Percentiles rank a stretch among this genome's conserved stretches.
Conservation (phyloP, 257 asterid genomes). For the Scutellaria barbata region DNA sequence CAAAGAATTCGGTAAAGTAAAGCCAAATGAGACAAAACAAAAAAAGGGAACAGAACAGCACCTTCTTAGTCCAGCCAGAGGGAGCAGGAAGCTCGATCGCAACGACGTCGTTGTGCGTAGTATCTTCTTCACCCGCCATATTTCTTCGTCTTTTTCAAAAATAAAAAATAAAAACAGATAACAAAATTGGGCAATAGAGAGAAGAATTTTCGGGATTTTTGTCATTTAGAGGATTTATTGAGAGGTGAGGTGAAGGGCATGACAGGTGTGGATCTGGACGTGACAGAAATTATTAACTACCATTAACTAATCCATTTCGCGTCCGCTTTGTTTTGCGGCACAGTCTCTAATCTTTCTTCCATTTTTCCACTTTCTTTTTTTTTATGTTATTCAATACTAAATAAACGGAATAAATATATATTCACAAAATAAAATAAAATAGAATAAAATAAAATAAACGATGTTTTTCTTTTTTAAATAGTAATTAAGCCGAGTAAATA, state of each 20-base stretch:
- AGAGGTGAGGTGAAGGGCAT: slow-evolving; percentile 45
- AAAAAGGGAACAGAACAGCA: slow-evolving; percentile 6
- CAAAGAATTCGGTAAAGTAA: not conserved
- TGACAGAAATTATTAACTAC: slow-evolving; percentile 33
- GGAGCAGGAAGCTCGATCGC: slow-evolving; percentile 59
- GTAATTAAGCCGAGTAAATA: too few species aligned
- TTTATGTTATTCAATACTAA: not conserved
- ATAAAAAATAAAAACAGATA: not conserved
- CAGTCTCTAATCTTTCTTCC: not conserved
- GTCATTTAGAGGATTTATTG: slow-evolving; percentile 34
- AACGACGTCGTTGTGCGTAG: slow-evolving; percentile 46
- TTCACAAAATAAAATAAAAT: not conserved
- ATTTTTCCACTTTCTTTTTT: not conserved
- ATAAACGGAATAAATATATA: too few species aligned
- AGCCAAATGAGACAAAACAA: slow-evolving; percentile 7
- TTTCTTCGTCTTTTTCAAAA: not conserved
- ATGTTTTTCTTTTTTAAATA: too few species aligned
- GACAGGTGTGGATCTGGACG: slow-evolving; percentile 57
- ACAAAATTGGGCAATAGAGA: not conserved
- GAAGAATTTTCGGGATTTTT: not conserved
- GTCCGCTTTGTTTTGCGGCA: slow-evolving; percentile 41
- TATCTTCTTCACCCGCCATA: slow-evolving; percentile 48
- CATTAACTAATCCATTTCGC: slow-evolving; percentile 36
- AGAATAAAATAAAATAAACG: too few species aligned
- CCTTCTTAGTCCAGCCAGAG: slow-evolving; percentile 66